A percentile compares a stretch with the other conserved stretches of the same genome.
These are phyloP conservation scores for Hymenoscyphus salicellus DNA, from an alignment of 2,329 filamentous ascomycete genomes.

Conservation along the genomic window DNA sequence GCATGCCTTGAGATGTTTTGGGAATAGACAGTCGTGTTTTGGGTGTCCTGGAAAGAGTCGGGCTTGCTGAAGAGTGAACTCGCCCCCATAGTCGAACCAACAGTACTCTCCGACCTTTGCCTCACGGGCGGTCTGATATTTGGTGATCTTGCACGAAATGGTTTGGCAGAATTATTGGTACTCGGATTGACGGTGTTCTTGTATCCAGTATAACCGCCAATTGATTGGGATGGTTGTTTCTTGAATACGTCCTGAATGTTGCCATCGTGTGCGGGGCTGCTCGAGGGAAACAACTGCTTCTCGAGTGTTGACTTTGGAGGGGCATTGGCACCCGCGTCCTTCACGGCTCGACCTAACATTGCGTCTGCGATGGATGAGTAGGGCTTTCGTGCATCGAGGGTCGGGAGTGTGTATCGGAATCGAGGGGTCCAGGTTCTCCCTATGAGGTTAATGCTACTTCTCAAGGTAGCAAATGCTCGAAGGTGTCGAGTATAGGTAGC, in stretches of 20 bases:
- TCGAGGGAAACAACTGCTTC: slow-evolving; percentile 57
- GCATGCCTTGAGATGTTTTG: slow-evolving; percentile 30
- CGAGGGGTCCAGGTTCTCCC: slow-evolving; percentile 21
- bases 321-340: slow-evolving; percentile 19
- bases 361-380: slow-evolving; percentile 35
- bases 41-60: slow-evolving; percentile 48
- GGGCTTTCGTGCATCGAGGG: slow-evolving; percentile 22
- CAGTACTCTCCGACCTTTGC: slow-evolving; percentile 7
- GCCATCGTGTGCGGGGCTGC: slow-evolving; percentile 46
- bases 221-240: slow-evolving; percentile 40
- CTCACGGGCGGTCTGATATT: slow-evolving; percentile 24
- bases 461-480: slow-evolving; percentile 16
- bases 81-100: slow-evolving; percentile 34
- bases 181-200: slow-evolving; percentile 19
- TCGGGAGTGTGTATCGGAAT: slow-evolving; percentile 14
- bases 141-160: slow-evolving; percentile 24
- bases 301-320: slow-evolving; percentile 29
- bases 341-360: slow-evolving; percentile 37
- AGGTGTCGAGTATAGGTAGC: slow-evolving; percentile 24
- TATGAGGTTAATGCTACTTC: neutral
- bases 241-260: slow-evolving; percentile 53
- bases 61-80: slow-evolving; percentile 43
- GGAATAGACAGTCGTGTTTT: slow-evolving; percentile 40
- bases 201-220: slow-evolving; percentile 38
- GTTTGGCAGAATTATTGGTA: slow-evolving; percentile 19